Conservation (phyloP, 2,329 filamentous ascomycete genomes). For the Aspergillus bombycis region DNA sequence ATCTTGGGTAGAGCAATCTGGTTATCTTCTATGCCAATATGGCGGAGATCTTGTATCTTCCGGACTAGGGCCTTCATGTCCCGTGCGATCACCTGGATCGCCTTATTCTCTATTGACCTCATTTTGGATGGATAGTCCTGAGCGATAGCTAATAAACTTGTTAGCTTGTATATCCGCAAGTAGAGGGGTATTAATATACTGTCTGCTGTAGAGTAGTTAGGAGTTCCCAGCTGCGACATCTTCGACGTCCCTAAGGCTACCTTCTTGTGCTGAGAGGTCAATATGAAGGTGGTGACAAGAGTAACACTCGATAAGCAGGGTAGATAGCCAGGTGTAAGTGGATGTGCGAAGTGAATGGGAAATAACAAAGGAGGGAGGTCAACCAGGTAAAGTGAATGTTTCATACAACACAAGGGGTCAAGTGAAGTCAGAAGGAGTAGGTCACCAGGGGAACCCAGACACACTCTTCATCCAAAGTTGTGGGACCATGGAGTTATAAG, state of each 20-base stretch:
- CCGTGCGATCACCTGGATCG: conserved; percentile 32
- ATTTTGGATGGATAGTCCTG: neutral
- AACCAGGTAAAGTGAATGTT: too few species aligned
- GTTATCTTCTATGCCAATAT: conserved; percentile 71
- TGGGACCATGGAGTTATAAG: neutral
- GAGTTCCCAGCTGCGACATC: neutral
- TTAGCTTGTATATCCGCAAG: neutral
- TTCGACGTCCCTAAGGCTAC: neutral
- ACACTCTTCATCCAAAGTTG: too few species aligned
- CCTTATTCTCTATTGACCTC: conserved; percentile 11
- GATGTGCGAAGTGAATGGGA: neutral
- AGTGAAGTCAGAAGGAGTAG: neutral
- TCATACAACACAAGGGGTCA: neutral
- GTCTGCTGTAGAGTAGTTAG: neutral
- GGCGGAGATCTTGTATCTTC: conserved; percentile 63
- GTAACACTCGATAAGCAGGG: neutral
- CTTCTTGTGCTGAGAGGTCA: neutral
- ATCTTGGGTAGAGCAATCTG: conserved; percentile 73
- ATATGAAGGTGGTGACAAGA: neutral
- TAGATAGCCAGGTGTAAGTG: neutral
- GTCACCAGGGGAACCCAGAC: too few species aligned
- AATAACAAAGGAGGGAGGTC: too few species aligned
- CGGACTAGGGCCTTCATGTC: conserved; percentile 43
- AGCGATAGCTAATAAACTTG: neutral
- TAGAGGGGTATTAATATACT: neutral